Evolutionary conservation across 768 basidiomycete genomes (phyloP).

Genomic region (Amanita thiersii): DNA sequence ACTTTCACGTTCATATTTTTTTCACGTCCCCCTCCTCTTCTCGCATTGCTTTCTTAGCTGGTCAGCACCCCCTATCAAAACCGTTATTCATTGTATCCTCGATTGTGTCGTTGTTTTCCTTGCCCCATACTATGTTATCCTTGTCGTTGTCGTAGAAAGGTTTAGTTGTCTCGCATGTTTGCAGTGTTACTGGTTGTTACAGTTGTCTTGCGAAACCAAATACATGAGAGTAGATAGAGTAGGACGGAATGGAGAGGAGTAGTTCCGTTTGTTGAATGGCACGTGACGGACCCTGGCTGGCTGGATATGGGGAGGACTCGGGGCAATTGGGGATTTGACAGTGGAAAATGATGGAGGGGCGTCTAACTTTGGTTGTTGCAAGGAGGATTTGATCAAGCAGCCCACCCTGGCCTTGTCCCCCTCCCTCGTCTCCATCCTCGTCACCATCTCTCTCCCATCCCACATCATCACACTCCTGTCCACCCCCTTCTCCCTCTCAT

Average conservation of each 20-base stretch:
- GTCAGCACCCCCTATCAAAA: slow-evolving; percentile 2
- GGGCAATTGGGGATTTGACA: too few species aligned
- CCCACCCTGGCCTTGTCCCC: slow-evolving; percentile 5
- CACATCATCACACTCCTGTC: not conserved
- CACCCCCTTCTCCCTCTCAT: not conserved
- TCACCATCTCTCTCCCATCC: not conserved
- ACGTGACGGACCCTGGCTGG: too few species aligned
- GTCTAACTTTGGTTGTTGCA: too few species aligned
- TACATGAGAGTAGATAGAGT: too few species aligned
- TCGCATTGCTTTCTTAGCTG: slow-evolving; percentile 1
- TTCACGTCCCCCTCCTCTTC: not conserved
- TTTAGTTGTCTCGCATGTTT: not conserved
- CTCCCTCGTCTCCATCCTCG: not conserved
- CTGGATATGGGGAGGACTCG: too few species aligned
- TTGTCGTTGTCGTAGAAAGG: too few species aligned
- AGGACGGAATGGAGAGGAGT: too few species aligned
- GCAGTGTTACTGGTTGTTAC: not conserved
- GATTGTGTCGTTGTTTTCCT: not conserved
- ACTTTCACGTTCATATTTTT: slow-evolving; percentile 6
- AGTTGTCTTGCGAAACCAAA: slow-evolving; percentile 8
- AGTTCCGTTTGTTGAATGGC: too few species aligned
- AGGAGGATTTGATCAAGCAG: too few species aligned
- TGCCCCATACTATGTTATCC: too few species aligned
- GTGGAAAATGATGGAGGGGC: too few species aligned
- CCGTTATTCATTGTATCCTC: slow-evolving; percentile 4